These are phyloP conservation scores for Populus tremula DNA, from an alignment of 345 rosid genomes.

Conservation along the genomic window DNA sequence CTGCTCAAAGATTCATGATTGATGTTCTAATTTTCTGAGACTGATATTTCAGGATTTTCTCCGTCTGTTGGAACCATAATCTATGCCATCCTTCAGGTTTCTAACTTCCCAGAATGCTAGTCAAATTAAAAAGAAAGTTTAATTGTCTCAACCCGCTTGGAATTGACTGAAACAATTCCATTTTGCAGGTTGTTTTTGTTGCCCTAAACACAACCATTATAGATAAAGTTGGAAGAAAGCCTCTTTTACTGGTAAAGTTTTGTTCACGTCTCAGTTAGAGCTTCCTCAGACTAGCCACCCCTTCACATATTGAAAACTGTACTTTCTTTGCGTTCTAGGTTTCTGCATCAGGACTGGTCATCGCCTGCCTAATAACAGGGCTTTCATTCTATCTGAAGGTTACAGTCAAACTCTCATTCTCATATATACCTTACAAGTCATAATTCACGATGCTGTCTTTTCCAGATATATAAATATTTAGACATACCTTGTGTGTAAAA, in stretches of 20 bases:
- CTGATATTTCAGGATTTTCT: slow-evolving; percentile 53
- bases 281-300: not conserved
- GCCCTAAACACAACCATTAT: not conserved
- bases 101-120: not conserved
- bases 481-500: not conserved
- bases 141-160: slow-evolving; percentile 2
- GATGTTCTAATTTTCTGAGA: not conserved
- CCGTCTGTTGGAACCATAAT: slow-evolving; percentile 61
- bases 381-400: slow-evolving; percentile 14
- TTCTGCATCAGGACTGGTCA: slow-evolving; percentile 4
- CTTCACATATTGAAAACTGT: not conserved
- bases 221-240: slow-evolving; percentile 29
- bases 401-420: not conserved
- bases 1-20: not conserved
- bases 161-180: not conserved
- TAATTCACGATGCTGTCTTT: not conserved
- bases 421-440: not conserved
- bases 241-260: slow-evolving; percentile 28
- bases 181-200: slow-evolving; percentile 15
- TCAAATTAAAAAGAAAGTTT: slow-evolving; percentile 5
- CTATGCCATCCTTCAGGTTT: slow-evolving; percentile 88
- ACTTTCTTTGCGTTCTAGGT: not conserved
- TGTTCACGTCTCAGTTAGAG: not conserved
- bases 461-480: not conserved
- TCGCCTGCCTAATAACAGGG: slow-evolving; percentile 18